A percentile compares a stretch with the other conserved stretches of the same genome.
These are phyloP conservation scores for Peronospora farinosa DNA, from an alignment of 352 stramenopile species.

Conservation along the genomic window DNA sequence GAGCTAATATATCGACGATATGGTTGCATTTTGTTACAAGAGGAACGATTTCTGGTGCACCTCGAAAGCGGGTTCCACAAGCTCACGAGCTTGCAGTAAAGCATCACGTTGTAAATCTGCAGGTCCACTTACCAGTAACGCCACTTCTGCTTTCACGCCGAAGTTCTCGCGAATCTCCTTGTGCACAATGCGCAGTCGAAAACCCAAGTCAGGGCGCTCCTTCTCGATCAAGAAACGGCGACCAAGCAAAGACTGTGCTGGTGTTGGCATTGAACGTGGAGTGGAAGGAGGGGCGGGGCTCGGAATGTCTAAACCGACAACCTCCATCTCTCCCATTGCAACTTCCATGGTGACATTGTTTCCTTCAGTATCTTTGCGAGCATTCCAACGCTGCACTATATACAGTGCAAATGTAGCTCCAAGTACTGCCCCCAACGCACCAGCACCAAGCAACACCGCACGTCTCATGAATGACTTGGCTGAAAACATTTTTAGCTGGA, in stretches of 20 bases:
- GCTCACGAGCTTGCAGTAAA: constrained; percentile 21
- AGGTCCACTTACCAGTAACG: constrained; percentile 43
- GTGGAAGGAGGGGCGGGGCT: constrained; percentile 33
- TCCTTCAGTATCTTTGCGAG: constrained; percentile 9
- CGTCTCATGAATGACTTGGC: constrained; percentile 38
- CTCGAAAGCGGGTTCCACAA: constrained; percentile 31
- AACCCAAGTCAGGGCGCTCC: constrained; percentile 35
- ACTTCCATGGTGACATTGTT: constrained; percentile 18
- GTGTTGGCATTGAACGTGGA: constrained; percentile 27
- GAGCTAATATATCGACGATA: background rate
- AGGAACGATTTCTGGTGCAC: constrained; percentile 49
- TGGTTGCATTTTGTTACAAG: constrained; percentile 17
- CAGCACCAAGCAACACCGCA: constrained; percentile 26
- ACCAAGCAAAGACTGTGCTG: constrained; percentile 25
- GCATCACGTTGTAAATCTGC: constrained; percentile 32
- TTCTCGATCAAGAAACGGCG: constrained; percentile 34
- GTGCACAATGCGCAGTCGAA: constrained; percentile 30
- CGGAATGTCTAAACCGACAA: constrained; percentile 25
- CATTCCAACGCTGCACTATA: constrained; percentile 5
- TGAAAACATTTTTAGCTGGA: constrained; percentile 20
- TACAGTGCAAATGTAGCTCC: constrained; percentile 25
- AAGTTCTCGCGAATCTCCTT: constrained; percentile 48
- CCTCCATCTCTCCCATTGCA: constrained; percentile 41
- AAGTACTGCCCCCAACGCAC: constrained; percentile 23
- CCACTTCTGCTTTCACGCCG: constrained; percentile 34